Conservation (phyloP, 345 rosid genomes). For the Turnera subulata region DNA sequence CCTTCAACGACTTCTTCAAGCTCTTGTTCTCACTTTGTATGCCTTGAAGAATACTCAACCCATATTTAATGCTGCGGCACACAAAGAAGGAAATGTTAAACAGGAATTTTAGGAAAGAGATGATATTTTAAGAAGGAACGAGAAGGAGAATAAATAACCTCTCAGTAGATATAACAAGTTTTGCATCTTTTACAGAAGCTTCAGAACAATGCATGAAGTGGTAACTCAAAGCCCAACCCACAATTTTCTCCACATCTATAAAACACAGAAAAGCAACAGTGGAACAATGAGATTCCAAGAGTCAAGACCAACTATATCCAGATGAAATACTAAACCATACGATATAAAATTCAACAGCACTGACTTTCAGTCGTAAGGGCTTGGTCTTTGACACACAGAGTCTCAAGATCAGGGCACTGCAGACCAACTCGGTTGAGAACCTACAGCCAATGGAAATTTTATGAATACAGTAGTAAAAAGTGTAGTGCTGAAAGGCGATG, state of each 20-base stretch:
- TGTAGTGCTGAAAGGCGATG: too few relatives aligned
- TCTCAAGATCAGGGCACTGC: conserved; percentile 78
- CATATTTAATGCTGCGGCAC: conserved; percentile 59
- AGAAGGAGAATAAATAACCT: conserved; percentile 39
- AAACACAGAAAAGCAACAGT: neutral
- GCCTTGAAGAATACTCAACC: conserved; percentile 63
- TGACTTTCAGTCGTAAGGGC: conserved; percentile 74
- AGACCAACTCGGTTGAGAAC: conserved; percentile 64
- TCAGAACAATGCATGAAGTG: conserved; percentile 76
- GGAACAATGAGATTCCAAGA: neutral
- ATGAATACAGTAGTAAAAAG: too few relatives aligned
- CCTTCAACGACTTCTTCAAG: conserved; percentile 80
- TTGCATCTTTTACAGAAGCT: conserved; percentile 50
- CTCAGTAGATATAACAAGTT: conserved; percentile 64
- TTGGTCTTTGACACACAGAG: conserved; percentile 73
- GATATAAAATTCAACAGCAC: conserved; percentile 20
- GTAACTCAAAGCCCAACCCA: conserved; percentile 88
- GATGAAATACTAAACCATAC: neutral
- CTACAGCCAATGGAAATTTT: conserved; percentile 29
- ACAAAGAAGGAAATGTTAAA: conserved; percentile 8
- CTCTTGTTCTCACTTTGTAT: conserved; percentile 69
- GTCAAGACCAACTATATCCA: neutral
- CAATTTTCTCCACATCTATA: conserved; percentile 86
- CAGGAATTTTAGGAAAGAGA: too few relatives aligned
- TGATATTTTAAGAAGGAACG: neutral